A percentile compares a stretch with the other conserved stretches of the same genome.
These are phyloP conservation scores for Trichoderma virens DNA, from an alignment of 495 filamentous ascomycete genomes.

Conservation along the genomic window DNA sequence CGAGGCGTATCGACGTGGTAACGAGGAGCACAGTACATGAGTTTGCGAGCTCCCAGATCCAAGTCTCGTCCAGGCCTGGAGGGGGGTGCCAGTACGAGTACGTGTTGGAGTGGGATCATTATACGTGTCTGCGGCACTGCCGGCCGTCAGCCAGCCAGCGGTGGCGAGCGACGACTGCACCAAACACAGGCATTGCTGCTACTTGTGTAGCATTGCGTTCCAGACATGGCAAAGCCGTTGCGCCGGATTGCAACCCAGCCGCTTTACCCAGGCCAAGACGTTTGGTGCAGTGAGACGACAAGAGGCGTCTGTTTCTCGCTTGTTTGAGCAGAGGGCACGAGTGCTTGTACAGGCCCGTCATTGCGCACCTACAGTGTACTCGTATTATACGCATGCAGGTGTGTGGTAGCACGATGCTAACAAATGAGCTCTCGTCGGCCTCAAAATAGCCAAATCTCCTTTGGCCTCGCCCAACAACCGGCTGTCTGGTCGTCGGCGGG, in stretches of 20 bases:
- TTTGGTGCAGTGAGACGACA: neutral
- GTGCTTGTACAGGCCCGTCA: neutral
- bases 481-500: too few species aligned
- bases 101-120: neutral
- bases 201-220: slow-evolving; percentile 2
- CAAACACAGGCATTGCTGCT: neutral
- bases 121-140: neutral
- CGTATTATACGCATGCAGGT: too few species aligned
- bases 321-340: neutral
- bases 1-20: too few species aligned
- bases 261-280: neutral
- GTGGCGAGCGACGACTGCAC: neutral
- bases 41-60: neutral
- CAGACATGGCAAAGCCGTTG: neutral
- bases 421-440: too few species aligned
- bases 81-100: neutral
- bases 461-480: too few species aligned
- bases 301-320: slow-evolving; percentile 1
- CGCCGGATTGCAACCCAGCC: neutral
- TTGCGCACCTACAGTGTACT: too few species aligned
- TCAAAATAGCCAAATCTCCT: too few species aligned
- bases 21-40: neutral
- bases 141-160: neutral
- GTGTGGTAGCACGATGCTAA: too few species aligned
- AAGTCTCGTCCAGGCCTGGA: neutral